Percentiles rank a stretch among this genome's conserved stretches.
These are phyloP conservation scores for Plasmodium chabaudi DNA, from an alignment of 169 alveolate genomes.

Conservation along the genomic window DNA sequence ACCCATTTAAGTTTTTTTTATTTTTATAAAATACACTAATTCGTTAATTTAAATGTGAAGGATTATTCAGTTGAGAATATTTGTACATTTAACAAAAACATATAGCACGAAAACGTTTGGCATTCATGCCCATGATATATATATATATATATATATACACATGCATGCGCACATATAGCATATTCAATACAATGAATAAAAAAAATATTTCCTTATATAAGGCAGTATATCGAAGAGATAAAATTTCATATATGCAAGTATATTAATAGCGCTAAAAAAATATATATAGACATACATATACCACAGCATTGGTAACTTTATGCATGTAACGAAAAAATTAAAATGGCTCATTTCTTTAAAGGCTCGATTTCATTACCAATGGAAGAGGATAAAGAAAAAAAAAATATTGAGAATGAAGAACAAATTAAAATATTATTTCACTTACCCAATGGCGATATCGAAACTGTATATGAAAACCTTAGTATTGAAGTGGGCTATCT, in stretches of 20 bases:
- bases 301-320: neutral
- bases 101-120: neutral
- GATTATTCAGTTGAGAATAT: too few species aligned
- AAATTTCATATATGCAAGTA: too few species aligned
- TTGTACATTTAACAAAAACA: too few species aligned
- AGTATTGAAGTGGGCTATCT: slow-evolving; percentile 53
- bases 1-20: too few species aligned
- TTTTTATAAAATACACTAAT: too few species aligned
- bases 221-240: too few species aligned
- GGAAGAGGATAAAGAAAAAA: slow-evolving; percentile 20
- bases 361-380: slow-evolving; percentile 5
- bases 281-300: neutral
- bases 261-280: neutral
- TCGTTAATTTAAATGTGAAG: too few species aligned
- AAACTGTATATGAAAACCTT: slow-evolving; percentile 3
- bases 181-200: too few species aligned
- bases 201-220: too few species aligned
- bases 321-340: neutral
- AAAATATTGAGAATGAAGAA: neutral
- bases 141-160: neutral
- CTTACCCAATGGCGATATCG: slow-evolving; percentile 29
- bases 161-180: neutral
- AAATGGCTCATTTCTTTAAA: slow-evolving; percentile 25
- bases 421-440: slow-evolving; percentile 22
- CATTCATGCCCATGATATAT: neutral